A percentile compares a stretch with the other conserved stretches of the same genome.
Conservation (phyloP, 169 alveolate genomes). For the Plasmodium adleri region DNA sequence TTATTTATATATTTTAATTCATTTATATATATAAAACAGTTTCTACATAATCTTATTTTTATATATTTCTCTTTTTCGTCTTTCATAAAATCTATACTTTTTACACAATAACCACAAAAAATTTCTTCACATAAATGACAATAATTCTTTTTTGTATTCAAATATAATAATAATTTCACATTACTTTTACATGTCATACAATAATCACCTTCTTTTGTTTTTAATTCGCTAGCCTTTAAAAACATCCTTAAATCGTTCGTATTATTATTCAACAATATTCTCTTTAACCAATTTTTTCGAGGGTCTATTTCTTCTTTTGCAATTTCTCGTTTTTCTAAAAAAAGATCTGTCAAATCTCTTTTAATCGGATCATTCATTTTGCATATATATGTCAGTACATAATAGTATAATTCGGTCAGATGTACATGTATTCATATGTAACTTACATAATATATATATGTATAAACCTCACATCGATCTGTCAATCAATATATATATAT, state of each 20-base stretch:
- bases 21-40: slow-evolving; percentile 67
- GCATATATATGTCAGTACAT: no score
- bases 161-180: slow-evolving; percentile 23
- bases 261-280: slow-evolving; percentile 58
- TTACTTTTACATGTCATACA: slow-evolving; percentile 35
- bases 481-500: no score
- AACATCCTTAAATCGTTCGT: slow-evolving; percentile 45
- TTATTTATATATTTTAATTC: slow-evolving; percentile 68
- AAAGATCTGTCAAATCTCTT: slow-evolving; percentile 28
- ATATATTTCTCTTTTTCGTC: slow-evolving; percentile 58
- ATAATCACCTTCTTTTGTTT: slow-evolving; percentile 48
- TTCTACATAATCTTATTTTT: slow-evolving; percentile 54
- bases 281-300: slow-evolving; percentile 63
- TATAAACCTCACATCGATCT: background rate
- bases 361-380: slow-evolving; percentile 43
- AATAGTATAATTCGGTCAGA: no score
- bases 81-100: slow-evolving; percentile 63
- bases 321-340: slow-evolving; percentile 43
- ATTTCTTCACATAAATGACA: slow-evolving; percentile 71
- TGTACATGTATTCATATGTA: no score
- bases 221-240: slow-evolving; percentile 44
- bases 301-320: slow-evolving; percentile 75
- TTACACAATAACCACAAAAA: slow-evolving; percentile 39
- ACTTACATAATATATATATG: background rate
- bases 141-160: slow-evolving; percentile 31